Evolutionary conservation across 164 flowering plant genomes (phyloP).

Genomic region (Kalanchoe fedtschenkoi): DNA sequence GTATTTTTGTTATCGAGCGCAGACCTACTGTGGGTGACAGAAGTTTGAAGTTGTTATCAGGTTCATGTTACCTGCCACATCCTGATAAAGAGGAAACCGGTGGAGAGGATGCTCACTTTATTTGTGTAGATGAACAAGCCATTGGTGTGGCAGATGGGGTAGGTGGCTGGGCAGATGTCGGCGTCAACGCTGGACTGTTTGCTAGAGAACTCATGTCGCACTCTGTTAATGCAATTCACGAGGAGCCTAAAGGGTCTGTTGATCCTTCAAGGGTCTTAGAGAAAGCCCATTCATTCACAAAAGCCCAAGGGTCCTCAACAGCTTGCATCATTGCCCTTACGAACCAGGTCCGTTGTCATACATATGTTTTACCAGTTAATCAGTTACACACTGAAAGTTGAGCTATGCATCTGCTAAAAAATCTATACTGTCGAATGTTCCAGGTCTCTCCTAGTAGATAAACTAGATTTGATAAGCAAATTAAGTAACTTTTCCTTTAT

Average conservation of each 20-base stretch:
- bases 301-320: conserved; percentile 72
- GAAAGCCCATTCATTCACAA: conserved; percentile 60
- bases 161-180: conserved; percentile 77
- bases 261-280: conserved; percentile 61
- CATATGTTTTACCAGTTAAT: not conserved
- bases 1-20: not conserved
- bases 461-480: not conserved
- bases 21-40: conserved; percentile 15
- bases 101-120: conserved; percentile 76
- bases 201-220: conserved; percentile 55
- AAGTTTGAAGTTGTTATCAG: conserved; percentile 44
- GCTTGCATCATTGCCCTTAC: conserved; percentile 71
- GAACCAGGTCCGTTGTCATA: conserved; percentile 32
- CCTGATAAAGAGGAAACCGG: conserved; percentile 58
- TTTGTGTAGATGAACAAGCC: conserved; percentile 46
- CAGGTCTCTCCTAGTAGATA: too few relatives aligned
- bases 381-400: not conserved
- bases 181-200: conserved; percentile 53
- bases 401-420: too few relatives aligned
- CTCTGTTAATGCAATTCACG: conserved; percentile 50
- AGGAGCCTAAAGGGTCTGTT: conserved; percentile 44
- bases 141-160: conserved; percentile 79
- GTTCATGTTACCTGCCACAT: conserved; percentile 60
- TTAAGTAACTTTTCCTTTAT: not conserved
- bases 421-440: too few relatives aligned